Conservation (phyloP, 176 grass and related monocot genomes). For the Lolium rigidum region DNA sequence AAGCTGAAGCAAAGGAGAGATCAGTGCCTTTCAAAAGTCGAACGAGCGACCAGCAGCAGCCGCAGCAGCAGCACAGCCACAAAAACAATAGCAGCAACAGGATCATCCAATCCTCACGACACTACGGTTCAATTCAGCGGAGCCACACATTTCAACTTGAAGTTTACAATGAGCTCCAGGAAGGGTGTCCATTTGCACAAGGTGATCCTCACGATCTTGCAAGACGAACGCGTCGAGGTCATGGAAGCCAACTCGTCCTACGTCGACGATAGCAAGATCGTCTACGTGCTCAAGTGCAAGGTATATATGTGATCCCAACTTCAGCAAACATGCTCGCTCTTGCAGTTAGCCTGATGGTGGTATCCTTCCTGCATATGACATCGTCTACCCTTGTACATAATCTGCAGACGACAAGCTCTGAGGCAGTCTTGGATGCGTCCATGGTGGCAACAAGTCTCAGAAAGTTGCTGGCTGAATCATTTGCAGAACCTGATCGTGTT, state of each 20-base stretch:
- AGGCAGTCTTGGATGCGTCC: not conserved
- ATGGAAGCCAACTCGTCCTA: conserved; percentile 20
- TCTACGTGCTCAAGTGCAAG: conserved; percentile 39
- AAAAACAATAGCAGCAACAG: not conserved
- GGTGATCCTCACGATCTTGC: conserved; percentile 23
- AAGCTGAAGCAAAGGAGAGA: conserved; percentile 43
- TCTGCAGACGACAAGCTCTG: no score
- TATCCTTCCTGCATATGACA: not conserved
- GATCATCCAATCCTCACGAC: not conserved
- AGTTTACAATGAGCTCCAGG: not conserved
- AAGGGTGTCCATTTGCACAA: not conserved
- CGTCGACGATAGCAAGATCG: not conserved
- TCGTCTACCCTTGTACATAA: no score
- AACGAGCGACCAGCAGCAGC: not conserved
- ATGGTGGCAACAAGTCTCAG: conserved; percentile 9
- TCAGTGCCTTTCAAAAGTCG: conserved; percentile 1
- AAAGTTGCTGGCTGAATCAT: conserved; percentile 13
- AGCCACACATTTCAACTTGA: conserved; percentile 26
- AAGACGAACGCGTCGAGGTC: conserved; percentile 16
- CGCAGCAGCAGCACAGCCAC: not conserved
- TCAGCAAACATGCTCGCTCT: not conserved
- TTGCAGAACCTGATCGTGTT: not conserved
- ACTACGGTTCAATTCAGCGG: not conserved
- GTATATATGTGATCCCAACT: not conserved
- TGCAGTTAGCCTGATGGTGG: not conserved